phyloP scores from a whole-genome alignment of 192 early-diverging fungal genomes.

The Entomortierella lignicola region DNA sequence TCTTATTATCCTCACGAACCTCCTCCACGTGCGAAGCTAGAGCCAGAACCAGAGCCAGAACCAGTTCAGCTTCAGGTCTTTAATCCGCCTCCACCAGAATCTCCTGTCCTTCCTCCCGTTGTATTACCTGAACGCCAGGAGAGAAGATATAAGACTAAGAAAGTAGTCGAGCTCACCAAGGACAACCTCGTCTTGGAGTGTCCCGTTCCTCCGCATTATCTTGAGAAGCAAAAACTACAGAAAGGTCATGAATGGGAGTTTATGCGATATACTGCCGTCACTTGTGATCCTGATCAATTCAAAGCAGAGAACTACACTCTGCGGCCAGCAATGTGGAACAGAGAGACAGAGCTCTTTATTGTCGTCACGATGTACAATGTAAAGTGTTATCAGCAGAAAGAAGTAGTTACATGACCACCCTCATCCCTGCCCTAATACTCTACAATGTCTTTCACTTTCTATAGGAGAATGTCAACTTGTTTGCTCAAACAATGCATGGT shows the following conservation, averaged over 20 bases:
- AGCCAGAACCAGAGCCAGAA: slow-evolving; percentile 24
- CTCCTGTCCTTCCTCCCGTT: slow-evolving; percentile 49
- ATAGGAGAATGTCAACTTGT: slow-evolving; percentile 79
- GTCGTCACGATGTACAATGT: slow-evolving; percentile 84
- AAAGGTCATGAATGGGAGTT: slow-evolving; percentile 77
- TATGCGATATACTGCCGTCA: slow-evolving; percentile 80
- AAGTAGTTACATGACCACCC: no score
- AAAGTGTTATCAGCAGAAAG: not conserved
- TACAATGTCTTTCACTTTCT: not conserved
- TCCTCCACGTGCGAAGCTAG: slow-evolving; percentile 6
- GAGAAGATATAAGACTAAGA: slow-evolving; percentile 64
- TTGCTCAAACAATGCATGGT: slow-evolving; percentile 80
- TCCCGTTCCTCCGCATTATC: slow-evolving; percentile 69
- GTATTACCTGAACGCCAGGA: slow-evolving; percentile 58
- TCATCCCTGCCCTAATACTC: not conserved
- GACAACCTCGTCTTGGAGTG: slow-evolving; percentile 81
- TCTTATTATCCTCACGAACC: slow-evolving; percentile 42
- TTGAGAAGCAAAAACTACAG: slow-evolving; percentile 56
- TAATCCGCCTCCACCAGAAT: slow-evolving; percentile 44
- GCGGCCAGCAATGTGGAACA: slow-evolving; percentile 69
- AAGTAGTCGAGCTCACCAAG: slow-evolving; percentile 68
- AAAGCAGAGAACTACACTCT: slow-evolving; percentile 68
- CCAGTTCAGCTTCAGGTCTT: slow-evolving; percentile 44
- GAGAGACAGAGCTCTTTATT: slow-evolving; percentile 82
- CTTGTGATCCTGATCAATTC: slow-evolving; percentile 75